These are phyloP conservation scores for Botryosphaeria dothidea DNA, from an alignment of 2,329 filamentous ascomycete genomes.

Conservation along the genomic window DNA sequence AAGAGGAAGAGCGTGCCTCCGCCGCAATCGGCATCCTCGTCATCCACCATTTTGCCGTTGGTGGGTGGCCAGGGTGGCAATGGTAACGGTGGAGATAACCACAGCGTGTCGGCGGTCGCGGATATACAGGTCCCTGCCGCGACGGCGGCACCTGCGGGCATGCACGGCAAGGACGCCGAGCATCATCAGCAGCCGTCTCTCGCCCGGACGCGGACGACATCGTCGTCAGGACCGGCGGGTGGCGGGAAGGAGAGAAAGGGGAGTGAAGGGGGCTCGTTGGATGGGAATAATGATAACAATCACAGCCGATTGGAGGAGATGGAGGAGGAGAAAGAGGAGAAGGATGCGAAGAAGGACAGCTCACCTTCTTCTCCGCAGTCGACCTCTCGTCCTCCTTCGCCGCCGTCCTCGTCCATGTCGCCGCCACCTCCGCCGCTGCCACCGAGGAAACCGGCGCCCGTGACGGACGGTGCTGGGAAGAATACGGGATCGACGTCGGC, in stretches of 20 bases:
- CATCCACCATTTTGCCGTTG: no score
- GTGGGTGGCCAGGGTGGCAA: not conserved
- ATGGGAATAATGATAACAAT: not conserved
- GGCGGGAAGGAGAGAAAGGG: not conserved
- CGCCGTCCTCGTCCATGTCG: conserved; percentile 19
- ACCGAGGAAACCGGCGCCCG: conserved; percentile 29
- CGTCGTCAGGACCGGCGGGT: conserved; percentile 21
- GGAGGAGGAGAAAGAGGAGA: not conserved
- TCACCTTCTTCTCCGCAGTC: conserved; percentile 29
- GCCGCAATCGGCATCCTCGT: conserved; percentile 29
- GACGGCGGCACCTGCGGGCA: not conserved
- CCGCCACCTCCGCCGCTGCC: conserved; percentile 52
- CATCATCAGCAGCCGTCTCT: not conserved
- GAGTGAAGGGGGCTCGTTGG: not conserved
- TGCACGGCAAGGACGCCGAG: not conserved
- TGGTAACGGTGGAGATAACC: not conserved
- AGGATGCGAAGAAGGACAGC: conserved; percentile 26
- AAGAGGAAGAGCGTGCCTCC: conserved; percentile 46
- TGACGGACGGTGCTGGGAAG: not conserved
- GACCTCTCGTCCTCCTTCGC: conserved; percentile 28
- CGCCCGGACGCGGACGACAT: conserved; percentile 31
- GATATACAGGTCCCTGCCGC: not conserved
- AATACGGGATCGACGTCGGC: not conserved
- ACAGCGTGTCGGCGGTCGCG: not conserved
- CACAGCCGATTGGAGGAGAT: not conserved